Conservation (phyloP, 2,329 filamentous ascomycete species). For the Clathrospora elynae region DNA sequence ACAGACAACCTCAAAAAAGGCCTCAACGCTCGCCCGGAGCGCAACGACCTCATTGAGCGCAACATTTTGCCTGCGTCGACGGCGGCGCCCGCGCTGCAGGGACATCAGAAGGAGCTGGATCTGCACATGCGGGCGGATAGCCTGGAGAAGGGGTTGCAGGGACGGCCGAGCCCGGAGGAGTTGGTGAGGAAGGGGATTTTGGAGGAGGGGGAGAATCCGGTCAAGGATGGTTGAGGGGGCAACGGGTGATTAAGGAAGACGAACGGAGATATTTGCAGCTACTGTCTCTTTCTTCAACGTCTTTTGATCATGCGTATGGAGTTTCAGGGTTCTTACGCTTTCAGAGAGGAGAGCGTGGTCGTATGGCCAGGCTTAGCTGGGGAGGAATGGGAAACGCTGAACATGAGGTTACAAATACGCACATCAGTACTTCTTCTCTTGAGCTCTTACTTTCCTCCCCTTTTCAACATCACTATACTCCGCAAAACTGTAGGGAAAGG, state of each 20-base stretch:
- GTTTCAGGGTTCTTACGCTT: too few relatives aligned
- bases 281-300: too few relatives aligned
- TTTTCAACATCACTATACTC: too few relatives aligned
- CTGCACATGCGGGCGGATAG: conserved; percentile 86
- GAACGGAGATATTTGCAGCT: not conserved
- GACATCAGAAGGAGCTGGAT: conserved; percentile 81
- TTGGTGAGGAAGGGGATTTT: conserved; percentile 81
- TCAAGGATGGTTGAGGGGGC: conserved; percentile 31
- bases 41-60: conserved; percentile 77
- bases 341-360: too few relatives aligned
- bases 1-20: conserved; percentile 69
- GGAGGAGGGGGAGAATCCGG: conserved; percentile 48
- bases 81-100: conserved; percentile 78
- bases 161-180: conserved; percentile 75
- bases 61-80: conserved; percentile 84
- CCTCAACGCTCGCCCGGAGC: conserved; percentile 67
- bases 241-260: not conserved
- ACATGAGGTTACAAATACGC: too few relatives aligned
- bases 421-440: too few relatives aligned
- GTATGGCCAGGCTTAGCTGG: too few relatives aligned
- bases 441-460: too few relatives aligned
- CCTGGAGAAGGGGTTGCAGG: conserved; percentile 83
- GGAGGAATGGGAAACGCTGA: too few relatives aligned
- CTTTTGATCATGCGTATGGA: too few relatives aligned
- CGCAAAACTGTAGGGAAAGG: too few relatives aligned